Evolutionary conservation across 768 basidiomycete genomes (phyloP).

Genomic region (Psilocybe tampanensis): DNA sequence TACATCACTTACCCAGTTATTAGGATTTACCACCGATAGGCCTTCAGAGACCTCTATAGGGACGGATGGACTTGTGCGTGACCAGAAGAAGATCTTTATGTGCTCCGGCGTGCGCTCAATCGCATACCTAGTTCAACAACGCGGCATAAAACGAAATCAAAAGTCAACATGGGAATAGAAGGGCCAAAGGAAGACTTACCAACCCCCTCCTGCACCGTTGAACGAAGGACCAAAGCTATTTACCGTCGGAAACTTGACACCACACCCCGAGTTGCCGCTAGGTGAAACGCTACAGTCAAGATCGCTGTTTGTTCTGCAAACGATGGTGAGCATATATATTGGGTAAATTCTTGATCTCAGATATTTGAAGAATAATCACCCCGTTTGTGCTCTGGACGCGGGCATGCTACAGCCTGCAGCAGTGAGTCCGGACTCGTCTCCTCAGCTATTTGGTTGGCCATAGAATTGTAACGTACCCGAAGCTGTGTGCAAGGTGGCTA

Average conservation of each 20-base stretch:
- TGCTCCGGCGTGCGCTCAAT: conserved; percentile 56
- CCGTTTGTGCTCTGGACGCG: conserved; percentile 34
- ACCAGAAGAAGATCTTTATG: conserved; percentile 79
- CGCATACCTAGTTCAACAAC: conserved; percentile 49
- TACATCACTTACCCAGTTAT: conserved; percentile 63
- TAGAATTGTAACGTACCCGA: conserved; percentile 42
- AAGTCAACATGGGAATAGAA: neutral
- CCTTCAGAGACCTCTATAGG: conserved; percentile 51
- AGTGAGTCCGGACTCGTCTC: conserved; percentile 15
- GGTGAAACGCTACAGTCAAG: conserved; percentile 14
- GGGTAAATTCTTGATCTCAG: neutral
- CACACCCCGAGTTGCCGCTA: conserved; percentile 35
- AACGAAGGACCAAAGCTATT: conserved; percentile 57
- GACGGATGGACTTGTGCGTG: conserved; percentile 47
- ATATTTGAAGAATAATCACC: conserved; percentile 28
- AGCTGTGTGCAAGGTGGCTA: conserved; percentile 34
- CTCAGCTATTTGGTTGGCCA: neutral
- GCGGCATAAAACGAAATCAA: too few relatives aligned
- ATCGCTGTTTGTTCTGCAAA: conserved; percentile 2
- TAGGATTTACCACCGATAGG: conserved; percentile 41
- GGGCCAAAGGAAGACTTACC: conserved; percentile 32
- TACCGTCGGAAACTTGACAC: conserved; percentile 37
- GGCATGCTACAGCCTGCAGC: conserved; percentile 24
- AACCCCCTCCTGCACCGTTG: conserved; percentile 63
- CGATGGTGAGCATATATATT: neutral